Percentiles rank a stretch among this genome's conserved stretches.
Conservation (phyloP, 805 yeast species). For the Zygoascus ofunaensis region DNA sequence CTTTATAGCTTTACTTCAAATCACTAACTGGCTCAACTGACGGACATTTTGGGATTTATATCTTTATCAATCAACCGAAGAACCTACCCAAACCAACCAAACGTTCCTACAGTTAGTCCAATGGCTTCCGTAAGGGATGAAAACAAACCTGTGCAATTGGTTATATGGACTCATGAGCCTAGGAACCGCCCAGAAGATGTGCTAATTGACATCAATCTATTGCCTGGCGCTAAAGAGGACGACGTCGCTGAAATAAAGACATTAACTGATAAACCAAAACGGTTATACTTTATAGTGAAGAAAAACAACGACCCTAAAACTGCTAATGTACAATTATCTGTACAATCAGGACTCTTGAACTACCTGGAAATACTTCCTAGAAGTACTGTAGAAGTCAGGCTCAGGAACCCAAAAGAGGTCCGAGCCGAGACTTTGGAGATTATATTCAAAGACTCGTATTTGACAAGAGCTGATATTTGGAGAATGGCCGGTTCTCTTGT, state of each 20-base stretch:
- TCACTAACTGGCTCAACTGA: no score
- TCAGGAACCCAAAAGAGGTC: conserved; percentile 36
- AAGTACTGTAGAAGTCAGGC: conserved; percentile 51
- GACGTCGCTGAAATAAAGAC: conserved; percentile 53
- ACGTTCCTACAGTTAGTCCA: no score
- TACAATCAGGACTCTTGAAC: conserved; percentile 16
- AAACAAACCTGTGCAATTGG: conserved; percentile 10
- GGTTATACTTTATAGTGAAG: conserved; percentile 20
- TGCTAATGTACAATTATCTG: conserved; percentile 20
- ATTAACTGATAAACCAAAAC: conserved; percentile 25
- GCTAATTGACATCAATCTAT: conserved; percentile 45
- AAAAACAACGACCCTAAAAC: conserved; percentile 14
- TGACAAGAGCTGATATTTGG: conserved; percentile 95
- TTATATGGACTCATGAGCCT: conserved; percentile 53
- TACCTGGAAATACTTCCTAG: conserved; percentile 57
- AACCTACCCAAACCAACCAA: no score
- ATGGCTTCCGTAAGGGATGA: background rate
- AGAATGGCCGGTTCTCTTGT: conserved; percentile 52
- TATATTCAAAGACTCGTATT: conserved; percentile 65
- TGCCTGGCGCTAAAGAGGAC: conserved; percentile 56
- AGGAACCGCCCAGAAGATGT: conserved; percentile 51
- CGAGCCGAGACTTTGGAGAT: conserved; percentile 78
- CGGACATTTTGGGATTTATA: no score
- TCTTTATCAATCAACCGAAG: no score
- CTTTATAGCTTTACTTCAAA: no score